Base-by-base conservation (phyloP, 345 rosid genomes). In the Reutealis trisperma region DNA sequence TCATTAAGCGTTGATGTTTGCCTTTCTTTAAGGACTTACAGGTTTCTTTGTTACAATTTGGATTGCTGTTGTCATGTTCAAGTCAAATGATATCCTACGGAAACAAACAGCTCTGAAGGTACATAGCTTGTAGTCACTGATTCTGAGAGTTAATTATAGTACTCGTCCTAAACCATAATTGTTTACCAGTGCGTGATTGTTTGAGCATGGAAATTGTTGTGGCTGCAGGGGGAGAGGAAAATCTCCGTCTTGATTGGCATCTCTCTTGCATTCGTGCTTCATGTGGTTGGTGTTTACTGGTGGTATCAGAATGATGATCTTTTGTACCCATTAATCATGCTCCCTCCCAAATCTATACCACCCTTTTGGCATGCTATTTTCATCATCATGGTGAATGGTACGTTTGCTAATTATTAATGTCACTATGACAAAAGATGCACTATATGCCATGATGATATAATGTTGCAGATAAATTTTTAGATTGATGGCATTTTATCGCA, bases 101-200 rank as follows among this genome's bases (percentile, higher is more conserved):
- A 96, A 96, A 84, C 98, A 96, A 87, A 94, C 98, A 10, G 94
- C 99, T 75, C 87, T 96, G 71, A 96, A 96, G 99, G 98, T 96
- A 77, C 68, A 15, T 47, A 27, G 49, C 73, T 63, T 74, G 49
- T 74, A 10, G 27, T 74, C 41, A 27, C 15, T 49, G 5, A 18
- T 73, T 30, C 42, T 63, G 76, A 18, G 22, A 13, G 52, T 73
- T 22, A 41, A 63, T 69, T 11, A 4, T 3, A 1, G 30, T 16
- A 41, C 63, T 66, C 55, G 30, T 68, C 44, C 42, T 37, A 27
- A 6, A 22, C 30, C 37, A 27, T 27, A 58, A 37, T 52, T 58
- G 19, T 15, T 59, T 19, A 57, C 24, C 37, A 71, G 15, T 44
- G 34, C 37, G 59, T 32, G 76, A 65, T 54, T 52, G 37, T 59